Evolutionary conservation across 441 rosid species (phyloP).

Genomic region (Eugenia klotzschiana): DNA sequence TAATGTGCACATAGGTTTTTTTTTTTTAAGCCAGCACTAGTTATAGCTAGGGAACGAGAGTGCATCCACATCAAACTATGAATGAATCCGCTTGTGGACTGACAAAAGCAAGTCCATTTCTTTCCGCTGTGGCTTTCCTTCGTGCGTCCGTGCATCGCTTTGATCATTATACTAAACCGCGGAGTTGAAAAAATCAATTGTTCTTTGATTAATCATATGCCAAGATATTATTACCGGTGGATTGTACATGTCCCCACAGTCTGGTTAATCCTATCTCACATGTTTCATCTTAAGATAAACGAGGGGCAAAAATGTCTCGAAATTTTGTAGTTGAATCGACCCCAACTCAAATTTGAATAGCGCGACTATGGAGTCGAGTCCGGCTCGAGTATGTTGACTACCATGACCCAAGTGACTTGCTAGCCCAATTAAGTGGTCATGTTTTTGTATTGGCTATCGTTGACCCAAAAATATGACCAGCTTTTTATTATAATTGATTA

Average conservation of each 20-base stretch:
- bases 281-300: neutral
- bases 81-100: neutral
- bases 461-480: too few species aligned
- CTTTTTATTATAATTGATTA: too few species aligned
- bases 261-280: neutral
- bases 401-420: neutral
- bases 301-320: neutral
- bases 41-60: neutral
- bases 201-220: neutral
- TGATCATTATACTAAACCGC: too few species aligned
- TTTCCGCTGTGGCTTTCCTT: too few species aligned
- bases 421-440: neutral
- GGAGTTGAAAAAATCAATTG: neutral
- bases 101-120: neutral
- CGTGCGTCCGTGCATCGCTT: too few species aligned
- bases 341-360: neutral
- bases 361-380: neutral
- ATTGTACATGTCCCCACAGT: neutral
- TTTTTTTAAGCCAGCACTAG: neutral
- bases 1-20: neutral
- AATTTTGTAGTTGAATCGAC: neutral
- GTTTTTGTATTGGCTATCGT: neutral
- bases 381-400: neutral
- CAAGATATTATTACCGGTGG: neutral
- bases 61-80: neutral